Evolutionary conservation across 225 moss, liverwort and hornwort species (phyloP).

Genomic region (Climacium dendroides): DNA sequence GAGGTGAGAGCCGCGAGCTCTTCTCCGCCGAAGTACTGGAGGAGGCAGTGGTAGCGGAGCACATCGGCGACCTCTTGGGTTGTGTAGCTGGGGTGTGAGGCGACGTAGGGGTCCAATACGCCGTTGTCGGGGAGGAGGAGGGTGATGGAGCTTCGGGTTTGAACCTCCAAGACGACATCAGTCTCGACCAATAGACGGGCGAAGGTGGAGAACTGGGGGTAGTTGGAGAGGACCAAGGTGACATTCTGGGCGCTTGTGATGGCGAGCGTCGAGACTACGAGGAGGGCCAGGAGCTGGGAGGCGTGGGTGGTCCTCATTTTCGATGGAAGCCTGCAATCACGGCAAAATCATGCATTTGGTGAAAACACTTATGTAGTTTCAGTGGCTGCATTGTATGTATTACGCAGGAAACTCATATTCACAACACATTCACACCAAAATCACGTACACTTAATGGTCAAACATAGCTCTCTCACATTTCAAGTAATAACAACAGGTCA

Average conservation of each 20-base stretch:
- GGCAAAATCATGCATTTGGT: neutral
- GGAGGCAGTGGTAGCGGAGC: slow-evolving; percentile 17
- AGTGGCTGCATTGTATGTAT: rapidly evolving
- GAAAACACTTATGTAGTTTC: neutral
- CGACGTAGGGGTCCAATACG: slow-evolving; percentile 4
- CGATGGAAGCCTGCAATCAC: neutral
- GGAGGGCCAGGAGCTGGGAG: neutral
- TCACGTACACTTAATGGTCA: too few species aligned
- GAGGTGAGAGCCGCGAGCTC: neutral
- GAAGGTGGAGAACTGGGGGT: slow-evolving; percentile 15
- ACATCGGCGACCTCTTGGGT: slow-evolving; percentile 16
- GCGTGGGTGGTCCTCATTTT: neutral
- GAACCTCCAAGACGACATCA: slow-evolving; percentile 23
- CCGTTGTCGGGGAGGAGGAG: slow-evolving; percentile 6
- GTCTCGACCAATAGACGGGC: neutral
- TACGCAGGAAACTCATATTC: neutral
- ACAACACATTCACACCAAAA: too few species aligned
- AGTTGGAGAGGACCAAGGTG: neutral
- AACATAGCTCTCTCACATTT: neutral
- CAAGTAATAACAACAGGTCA: neutral
- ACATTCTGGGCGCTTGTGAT: slow-evolving; percentile 24
- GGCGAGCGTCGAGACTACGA: neutral
- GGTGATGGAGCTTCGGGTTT: slow-evolving; percentile 26
- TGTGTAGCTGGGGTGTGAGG: slow-evolving; percentile 6
- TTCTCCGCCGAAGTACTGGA: slow-evolving; percentile 8